Evolutionary conservation across 2,329 filamentous ascomycete species (phyloP).

Genomic region (Scedosporium boydii): DNA sequence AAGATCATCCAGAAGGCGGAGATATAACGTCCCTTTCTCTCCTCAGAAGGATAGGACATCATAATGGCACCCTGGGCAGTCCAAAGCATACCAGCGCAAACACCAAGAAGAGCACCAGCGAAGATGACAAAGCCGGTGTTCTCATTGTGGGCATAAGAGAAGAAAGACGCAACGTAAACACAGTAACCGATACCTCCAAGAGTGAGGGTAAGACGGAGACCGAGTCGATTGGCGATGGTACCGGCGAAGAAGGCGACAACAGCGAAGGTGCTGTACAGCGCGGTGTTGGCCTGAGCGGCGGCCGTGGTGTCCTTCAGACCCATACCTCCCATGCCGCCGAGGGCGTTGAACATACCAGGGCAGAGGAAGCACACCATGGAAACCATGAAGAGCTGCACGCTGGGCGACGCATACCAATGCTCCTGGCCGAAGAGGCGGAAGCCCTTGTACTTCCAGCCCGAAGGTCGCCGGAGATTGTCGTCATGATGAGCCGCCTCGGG

Average conservation of each 20-base stretch:
- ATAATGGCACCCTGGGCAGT: constrained; percentile 77
- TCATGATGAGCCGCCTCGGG: neutral
- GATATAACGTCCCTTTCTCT: constrained; percentile 79
- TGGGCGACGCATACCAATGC: constrained; percentile 65
- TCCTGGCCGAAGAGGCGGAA: constrained; percentile 43
- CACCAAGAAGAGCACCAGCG: constrained; percentile 64
- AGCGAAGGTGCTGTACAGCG: constrained; percentile 64
- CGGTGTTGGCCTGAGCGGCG: constrained; percentile 57
- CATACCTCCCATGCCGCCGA: constrained; percentile 55
- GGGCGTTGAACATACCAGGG: constrained; percentile 64
- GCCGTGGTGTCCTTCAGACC: constrained; percentile 46
- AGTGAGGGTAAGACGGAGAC: constrained; percentile 56
- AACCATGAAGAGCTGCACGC: constrained; percentile 62
- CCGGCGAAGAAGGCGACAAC: constrained; percentile 62
- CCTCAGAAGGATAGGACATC: constrained; percentile 80
- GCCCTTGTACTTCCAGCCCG: constrained; percentile 60
- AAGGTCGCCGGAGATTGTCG: constrained; percentile 24
- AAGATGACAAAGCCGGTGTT: constrained; percentile 67
- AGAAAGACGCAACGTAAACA: constrained; percentile 62
- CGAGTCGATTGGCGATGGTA: constrained; percentile 68
- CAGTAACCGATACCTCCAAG: constrained; percentile 71
- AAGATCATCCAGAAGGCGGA: constrained; percentile 93
- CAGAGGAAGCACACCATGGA: constrained; percentile 48
- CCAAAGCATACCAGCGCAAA: constrained; percentile 75
- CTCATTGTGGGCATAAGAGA: constrained; percentile 58